Evolutionary conservation across 139 green algal species (phyloP), one percentile per base, ranked within the genome.

Genomic region (Zygnema cylindricum): DNA sequence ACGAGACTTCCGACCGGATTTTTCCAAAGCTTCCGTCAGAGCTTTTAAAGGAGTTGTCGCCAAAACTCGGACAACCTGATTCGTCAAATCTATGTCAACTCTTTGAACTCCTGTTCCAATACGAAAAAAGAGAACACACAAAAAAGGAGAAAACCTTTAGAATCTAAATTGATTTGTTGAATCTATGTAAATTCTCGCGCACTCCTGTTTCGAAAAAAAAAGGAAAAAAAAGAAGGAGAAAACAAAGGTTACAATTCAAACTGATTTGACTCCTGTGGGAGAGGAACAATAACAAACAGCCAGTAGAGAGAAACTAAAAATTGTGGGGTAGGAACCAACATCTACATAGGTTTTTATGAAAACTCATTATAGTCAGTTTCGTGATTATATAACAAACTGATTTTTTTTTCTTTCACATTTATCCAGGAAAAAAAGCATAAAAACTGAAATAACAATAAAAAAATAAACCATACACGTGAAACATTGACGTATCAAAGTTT

Each of bases 41-140:
- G 32, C 11, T 3, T 55, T 89, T 3, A 89, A 76, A 30, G 85
- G 81, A 39, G 77, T 79, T 11, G 25, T 89, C 3, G 40, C 85
- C 76, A 89, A 39, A 55, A 89, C 55, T 2, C 85, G 36, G 32
- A 89, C 85, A 3, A 89, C 85, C 55, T 89, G 85, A 55, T 89
- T 76, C 7, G 41, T 40, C 0, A 89, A 30, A 25, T 82, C 42
- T 43, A 89, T 33, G 77, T 89, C 85, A 11, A 89, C 76, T 2
- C 16, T 32, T 30, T 90, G 38, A 32, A 89, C 85, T 43, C 85
- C 77, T 89, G 79, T n/a, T 7, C 23, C 11, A 0, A 30, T 30
- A 73, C 57, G 30, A 25, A 30, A 73, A 35, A 73, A 30, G 30
- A 73, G 30, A 73, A 73, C 57, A 73, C 57, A 73, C 25, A 25